phyloP scores from a whole-genome alignment of 1,284 basidiomycete genomes.

The Rhizopogon hawkerae region DNA sequence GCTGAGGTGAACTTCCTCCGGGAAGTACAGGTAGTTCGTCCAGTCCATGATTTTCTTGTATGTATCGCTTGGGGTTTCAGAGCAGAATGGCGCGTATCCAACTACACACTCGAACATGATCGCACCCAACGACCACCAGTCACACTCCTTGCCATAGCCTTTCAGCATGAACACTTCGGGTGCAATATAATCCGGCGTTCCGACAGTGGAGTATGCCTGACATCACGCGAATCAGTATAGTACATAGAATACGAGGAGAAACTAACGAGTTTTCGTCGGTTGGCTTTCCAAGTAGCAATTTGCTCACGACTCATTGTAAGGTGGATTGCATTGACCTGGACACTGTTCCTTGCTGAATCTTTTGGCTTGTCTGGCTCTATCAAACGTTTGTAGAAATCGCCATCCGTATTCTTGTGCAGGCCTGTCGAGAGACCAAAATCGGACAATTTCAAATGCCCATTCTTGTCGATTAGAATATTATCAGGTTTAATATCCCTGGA shows the following conservation, averaged over 20 bases:
- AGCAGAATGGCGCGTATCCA: constrained; percentile 96
- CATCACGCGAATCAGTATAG: background rate
- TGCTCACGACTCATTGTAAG: constrained; percentile 91
- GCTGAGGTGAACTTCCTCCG: constrained; percentile 92
- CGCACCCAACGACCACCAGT: constrained; percentile 96
- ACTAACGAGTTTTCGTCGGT: constrained; percentile 85
- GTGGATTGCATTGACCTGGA: constrained; percentile 93
- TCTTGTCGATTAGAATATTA: constrained; percentile 96
- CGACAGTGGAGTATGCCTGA: constrained; percentile 95
- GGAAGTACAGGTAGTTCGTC: constrained; percentile 86
- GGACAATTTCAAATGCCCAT: constrained; percentile 94
- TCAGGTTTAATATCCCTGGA: constrained; percentile 96
- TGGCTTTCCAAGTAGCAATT: constrained; percentile 99
- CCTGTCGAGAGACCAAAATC: constrained; percentile 98
- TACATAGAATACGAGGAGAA: background rate
- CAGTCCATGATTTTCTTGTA: constrained; percentile 99
- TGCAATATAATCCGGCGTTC: constrained; percentile 71
- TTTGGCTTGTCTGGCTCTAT: constrained; percentile 56
- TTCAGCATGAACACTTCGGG: constrained; percentile 98
- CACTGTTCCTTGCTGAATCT: constrained; percentile 75
- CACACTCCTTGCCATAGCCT: constrained; percentile 97
- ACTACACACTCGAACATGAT: constrained; percentile 99
- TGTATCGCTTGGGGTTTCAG: constrained; percentile 94
- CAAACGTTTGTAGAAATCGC: constrained; percentile 89
- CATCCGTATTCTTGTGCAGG: constrained; percentile 95